These are phyloP conservation scores for Nicotiana undulata DNA, from an alignment of 257 asterid genomes.

Conservation along the genomic window DNA sequence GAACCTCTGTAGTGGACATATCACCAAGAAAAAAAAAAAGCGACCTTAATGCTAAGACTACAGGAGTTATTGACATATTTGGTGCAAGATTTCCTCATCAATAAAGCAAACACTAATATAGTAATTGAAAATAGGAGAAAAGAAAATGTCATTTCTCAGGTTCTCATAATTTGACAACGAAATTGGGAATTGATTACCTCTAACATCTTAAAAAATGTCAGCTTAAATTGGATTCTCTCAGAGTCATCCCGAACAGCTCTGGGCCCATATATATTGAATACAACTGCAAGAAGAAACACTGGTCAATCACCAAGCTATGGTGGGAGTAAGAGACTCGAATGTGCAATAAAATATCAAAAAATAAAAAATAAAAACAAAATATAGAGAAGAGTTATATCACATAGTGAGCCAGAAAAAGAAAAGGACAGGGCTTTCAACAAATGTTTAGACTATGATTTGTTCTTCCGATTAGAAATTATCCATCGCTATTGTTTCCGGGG, in stretches of 20 bases:
- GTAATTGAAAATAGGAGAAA: not conserved
- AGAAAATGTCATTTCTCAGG: not conserved
- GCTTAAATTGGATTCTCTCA: conserved; percentile 74
- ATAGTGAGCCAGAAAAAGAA: not conserved
- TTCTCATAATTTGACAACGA: not conserved
- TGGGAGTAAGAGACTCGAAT: conserved; percentile 3
- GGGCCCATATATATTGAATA: conserved; percentile 90
- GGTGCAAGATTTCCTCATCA: not conserved
- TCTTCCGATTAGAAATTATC: not conserved
- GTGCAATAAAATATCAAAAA: conserved; percentile 2
- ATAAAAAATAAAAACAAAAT: not conserved
- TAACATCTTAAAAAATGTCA: conserved; percentile 52
- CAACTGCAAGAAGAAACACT: conserved; percentile 47
- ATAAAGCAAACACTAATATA: not conserved
- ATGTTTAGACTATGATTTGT: not conserved
- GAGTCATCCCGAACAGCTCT: conserved; percentile 68
- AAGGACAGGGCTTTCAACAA: not conserved
- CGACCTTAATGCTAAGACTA: not conserved
- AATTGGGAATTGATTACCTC: conserved; percentile 49
- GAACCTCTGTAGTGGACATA: not conserved
- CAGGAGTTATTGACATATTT: not conserved
- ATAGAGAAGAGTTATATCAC: not conserved
- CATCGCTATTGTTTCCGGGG: not conserved
- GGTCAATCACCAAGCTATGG: conserved; percentile 2
- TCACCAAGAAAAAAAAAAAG: not conserved